Conservation (phyloP, 1,284 basidiomycete genomes). For the Puccinia triticina region DNA sequence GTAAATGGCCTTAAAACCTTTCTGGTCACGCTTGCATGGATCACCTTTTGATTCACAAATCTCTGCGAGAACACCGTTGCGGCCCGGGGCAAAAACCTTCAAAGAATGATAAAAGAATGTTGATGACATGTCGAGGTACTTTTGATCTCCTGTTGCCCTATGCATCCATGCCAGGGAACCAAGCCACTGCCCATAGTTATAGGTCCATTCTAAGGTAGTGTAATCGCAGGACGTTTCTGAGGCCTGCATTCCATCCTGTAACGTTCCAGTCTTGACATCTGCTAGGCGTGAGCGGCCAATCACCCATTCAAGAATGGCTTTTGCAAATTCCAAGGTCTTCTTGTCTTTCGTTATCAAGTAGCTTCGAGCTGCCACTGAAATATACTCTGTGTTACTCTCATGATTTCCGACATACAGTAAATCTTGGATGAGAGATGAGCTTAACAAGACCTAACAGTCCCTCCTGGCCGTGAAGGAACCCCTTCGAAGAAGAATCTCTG, state of each 20-base stretch:
- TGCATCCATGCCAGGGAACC: slow-evolving; percentile 43
- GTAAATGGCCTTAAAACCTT: slow-evolving; percentile 49
- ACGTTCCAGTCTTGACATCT: neutral
- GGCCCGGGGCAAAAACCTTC: slow-evolving; percentile 7
- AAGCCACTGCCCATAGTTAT: slow-evolving; percentile 29
- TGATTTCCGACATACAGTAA: too few relatives aligned
- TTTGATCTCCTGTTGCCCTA: slow-evolving; percentile 33
- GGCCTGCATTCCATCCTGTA: slow-evolving; percentile 10
- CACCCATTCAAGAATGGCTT: slow-evolving; percentile 18
- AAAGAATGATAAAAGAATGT: slow-evolving; percentile 12
- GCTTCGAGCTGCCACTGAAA: slow-evolving; percentile 27
- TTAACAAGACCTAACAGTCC: too few relatives aligned
- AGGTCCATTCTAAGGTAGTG: slow-evolving; percentile 20
- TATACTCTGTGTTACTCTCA: too few relatives aligned
- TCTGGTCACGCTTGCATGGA: slow-evolving; percentile 46
- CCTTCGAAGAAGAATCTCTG: too few relatives aligned
- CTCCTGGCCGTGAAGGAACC: too few relatives aligned
- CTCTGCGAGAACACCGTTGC: slow-evolving; percentile 35
- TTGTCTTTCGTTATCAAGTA: slow-evolving; percentile 14
- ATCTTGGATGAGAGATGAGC: too few relatives aligned
- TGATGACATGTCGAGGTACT: slow-evolving; percentile 16
- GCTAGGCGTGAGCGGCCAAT: slow-evolving; percentile 17
- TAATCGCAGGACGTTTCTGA: neutral
- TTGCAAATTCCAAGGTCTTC: neutral
- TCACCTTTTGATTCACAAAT: slow-evolving; percentile 38